A percentile compares a stretch with the other conserved stretches of the same genome.
phyloP scores from a whole-genome alignment of 805 yeast genomes.

The Nakazawaea anatomiae region DNA sequence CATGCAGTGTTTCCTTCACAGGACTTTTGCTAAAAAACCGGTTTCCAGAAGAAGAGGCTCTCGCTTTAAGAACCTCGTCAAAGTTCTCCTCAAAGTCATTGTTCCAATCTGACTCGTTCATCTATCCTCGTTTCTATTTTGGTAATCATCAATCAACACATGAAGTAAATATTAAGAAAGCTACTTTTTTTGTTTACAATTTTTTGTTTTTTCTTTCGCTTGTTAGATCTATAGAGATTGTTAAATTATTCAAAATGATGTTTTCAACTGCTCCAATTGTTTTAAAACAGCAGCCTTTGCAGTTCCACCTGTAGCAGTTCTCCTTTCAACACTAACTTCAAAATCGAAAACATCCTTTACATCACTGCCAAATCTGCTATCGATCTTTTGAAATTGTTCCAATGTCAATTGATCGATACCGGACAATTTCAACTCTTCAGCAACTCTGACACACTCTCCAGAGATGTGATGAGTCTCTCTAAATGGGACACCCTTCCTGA shows the following conservation, averaged over 20 bases:
- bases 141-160: no score
- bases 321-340: slow-evolving; percentile 92
- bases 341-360: slow-evolving; percentile 84
- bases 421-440: slow-evolving; percentile 69
- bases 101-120: slow-evolving; percentile 10
- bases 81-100: slow-evolving; percentile 9
- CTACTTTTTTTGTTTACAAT: not conserved
- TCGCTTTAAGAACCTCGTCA: slow-evolving; percentile 6
- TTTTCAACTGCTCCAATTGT: slow-evolving; percentile 47
- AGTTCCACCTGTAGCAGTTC: slow-evolving; percentile 96
- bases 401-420: slow-evolving; percentile 84
- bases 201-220: not conserved
- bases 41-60: not conserved
- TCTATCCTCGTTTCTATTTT: not conserved
- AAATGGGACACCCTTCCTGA: slow-evolving; percentile 97
- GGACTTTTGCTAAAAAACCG: slow-evolving; percentile 9
- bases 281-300: slow-evolving; percentile 83
- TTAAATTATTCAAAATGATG: not conserved
- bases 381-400: slow-evolving; percentile 76
- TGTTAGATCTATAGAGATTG: not conserved
- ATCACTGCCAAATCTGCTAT: slow-evolving; percentile 72
- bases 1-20: not conserved
- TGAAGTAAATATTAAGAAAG: no score
- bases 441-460: slow-evolving; percentile 91
- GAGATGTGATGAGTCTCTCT: slow-evolving; percentile 99